Percentiles rank a stretch among this genome's conserved stretches.
Conservation (phyloP, 495 filamentous ascomycete genomes). For the Corynascus novoguineensis region DNA sequence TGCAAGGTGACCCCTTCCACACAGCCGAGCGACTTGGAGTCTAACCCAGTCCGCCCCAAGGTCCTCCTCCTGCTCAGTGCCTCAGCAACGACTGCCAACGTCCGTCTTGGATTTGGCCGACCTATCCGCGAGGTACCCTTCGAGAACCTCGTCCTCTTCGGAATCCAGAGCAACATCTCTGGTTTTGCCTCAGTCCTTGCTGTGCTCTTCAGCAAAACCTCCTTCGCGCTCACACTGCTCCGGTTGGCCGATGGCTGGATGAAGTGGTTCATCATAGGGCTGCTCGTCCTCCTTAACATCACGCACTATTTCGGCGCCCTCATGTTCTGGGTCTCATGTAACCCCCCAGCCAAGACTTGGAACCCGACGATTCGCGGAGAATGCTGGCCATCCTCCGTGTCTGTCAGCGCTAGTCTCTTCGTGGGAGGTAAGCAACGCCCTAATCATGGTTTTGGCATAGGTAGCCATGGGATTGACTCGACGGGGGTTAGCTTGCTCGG, state of each 20-base stretch:
- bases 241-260: slow-evolving; percentile 24
- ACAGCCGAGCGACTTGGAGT: not conserved
- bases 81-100: slow-evolving; percentile 6
- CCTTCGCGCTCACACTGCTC: slow-evolving; percentile 33
- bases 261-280: slow-evolving; percentile 21
- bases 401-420: slow-evolving; percentile 14
- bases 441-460: not conserved
- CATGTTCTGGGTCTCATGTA: slow-evolving; percentile 37
- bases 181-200: slow-evolving; percentile 25
- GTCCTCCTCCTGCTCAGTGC: slow-evolving; percentile 15
- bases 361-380: slow-evolving; percentile 18
- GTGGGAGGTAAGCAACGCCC: slow-evolving; percentile 15
- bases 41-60: slow-evolving; percentile 2
- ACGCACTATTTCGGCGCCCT: slow-evolving; percentile 36
- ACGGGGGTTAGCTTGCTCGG: slow-evolving; percentile 21
- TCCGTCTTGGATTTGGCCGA: slow-evolving; percentile 19
- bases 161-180: slow-evolving; percentile 18
- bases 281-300: slow-evolving; percentile 35
- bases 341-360: slow-evolving; percentile 35
- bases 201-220: slow-evolving; percentile 31
- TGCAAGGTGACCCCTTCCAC: not conserved
- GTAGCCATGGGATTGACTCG: not conserved
- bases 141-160: slow-evolving; percentile 15
- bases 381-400: slow-evolving; percentile 31
- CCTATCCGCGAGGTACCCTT: slow-evolving; percentile 7